These are phyloP conservation scores for Pyrenochaeta sp. DNA, from an alignment of 2,329 filamentous ascomycete species.

Conservation along the genomic window DNA sequence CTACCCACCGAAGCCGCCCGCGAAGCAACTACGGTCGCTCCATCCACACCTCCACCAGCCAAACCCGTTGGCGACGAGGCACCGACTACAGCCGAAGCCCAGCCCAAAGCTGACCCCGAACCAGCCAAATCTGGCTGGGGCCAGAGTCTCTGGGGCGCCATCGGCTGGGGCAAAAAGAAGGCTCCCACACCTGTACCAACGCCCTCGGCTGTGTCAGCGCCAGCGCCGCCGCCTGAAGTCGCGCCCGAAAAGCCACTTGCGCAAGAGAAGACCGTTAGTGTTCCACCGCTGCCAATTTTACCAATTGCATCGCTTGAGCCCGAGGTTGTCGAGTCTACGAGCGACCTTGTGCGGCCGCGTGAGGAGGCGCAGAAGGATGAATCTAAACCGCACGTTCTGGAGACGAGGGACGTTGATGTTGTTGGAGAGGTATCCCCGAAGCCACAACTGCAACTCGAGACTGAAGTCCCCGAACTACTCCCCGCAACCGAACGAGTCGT, in stretches of 20 bases:
- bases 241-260: constrained; percentile 2
- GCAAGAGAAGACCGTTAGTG: constrained; percentile 2
- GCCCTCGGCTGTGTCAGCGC: too few species aligned
- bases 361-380: constrained; percentile 2
- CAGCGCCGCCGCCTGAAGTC: too few species aligned
- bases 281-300: not conserved
- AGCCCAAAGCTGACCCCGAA: constrained; percentile 10
- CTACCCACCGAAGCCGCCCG: not conserved
- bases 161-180: constrained; percentile 45
- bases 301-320: not conserved
- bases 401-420: too few species aligned
- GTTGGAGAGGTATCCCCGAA: constrained; percentile 6
- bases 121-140: constrained; percentile 30
- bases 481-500: too few species aligned
- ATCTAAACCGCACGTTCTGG: not conserved
- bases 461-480: too few species aligned
- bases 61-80: constrained; percentile 4
- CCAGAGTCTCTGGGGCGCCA: constrained; percentile 34
- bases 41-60: not conserved
- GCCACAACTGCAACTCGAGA: constrained; percentile 6
- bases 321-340: too few species aligned
- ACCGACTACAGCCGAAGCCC: constrained; percentile 7
- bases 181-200: too few species aligned
- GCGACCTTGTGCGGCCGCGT: too few species aligned
- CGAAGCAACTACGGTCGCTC: not conserved